phyloP scores from a whole-genome alignment of 495 filamentous ascomycete genomes.

The Staphylotrichum tortipilum region DNA sequence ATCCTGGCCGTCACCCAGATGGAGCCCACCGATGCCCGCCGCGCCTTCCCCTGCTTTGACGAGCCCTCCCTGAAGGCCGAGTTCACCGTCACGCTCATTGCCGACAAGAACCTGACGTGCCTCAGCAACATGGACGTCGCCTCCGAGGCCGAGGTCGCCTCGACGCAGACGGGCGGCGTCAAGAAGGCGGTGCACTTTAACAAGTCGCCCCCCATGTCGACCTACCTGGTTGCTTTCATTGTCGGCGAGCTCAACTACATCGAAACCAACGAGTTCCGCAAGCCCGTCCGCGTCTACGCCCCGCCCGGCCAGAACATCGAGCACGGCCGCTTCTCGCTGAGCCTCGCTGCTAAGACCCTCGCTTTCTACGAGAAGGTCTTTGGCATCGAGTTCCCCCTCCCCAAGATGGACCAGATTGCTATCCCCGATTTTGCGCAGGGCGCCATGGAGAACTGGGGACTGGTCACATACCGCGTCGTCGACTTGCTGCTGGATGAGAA shows the following conservation, averaged over 20 bases:
- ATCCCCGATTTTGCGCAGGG: conserved; percentile 89
- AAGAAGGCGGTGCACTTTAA: conserved; percentile 70
- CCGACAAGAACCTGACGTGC: conserved; percentile 64
- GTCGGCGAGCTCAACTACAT: conserved; percentile 69
- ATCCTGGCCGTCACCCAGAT: conserved; percentile 73
- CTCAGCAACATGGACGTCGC: conserved; percentile 76
- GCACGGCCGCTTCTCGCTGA: conserved; percentile 59
- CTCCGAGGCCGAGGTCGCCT: conserved; percentile 52
- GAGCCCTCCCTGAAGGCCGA: conserved; percentile 67
- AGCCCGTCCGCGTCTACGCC: conserved; percentile 64
- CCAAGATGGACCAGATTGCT: conserved; percentile 98
- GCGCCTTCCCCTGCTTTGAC: conserved; percentile 72
- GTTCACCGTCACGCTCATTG: conserved; percentile 65
- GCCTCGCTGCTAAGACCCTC: conserved; percentile 58
- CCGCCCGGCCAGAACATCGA: conserved; percentile 56
- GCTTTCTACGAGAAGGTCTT: conserved; percentile 74
- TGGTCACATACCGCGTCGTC: conserved; percentile 90
- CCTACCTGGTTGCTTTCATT: conserved; percentile 68
- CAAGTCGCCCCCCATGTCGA: conserved; percentile 67
- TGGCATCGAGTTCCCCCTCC: conserved; percentile 55
- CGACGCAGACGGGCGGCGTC: conserved; percentile 41
- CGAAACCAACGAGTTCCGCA: conserved; percentile 64
- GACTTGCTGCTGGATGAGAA: conserved; percentile 90
- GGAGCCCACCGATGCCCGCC: conserved; percentile 69
- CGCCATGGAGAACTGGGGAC: conserved; percentile 99